phyloP scores from a whole-genome alignment of 352 stramenopile genomes.

The Globisporangium uncinulatum region DNA sequence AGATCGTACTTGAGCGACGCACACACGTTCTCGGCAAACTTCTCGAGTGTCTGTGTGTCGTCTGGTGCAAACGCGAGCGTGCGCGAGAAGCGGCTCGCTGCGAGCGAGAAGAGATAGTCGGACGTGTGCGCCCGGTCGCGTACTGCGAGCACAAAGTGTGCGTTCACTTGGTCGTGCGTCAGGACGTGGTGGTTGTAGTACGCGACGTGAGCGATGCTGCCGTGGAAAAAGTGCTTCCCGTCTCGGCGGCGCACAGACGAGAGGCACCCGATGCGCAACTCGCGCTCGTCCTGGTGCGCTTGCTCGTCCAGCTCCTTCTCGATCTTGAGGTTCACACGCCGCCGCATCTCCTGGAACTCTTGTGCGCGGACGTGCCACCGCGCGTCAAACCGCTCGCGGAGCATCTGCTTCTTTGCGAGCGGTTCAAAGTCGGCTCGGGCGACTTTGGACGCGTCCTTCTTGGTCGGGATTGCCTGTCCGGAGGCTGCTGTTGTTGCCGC shows the following conservation, averaged over 20 bases:
- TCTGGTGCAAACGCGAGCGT: slow-evolving; percentile 56
- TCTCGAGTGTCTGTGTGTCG: slow-evolving; percentile 56
- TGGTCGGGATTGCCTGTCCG: slow-evolving; percentile 19
- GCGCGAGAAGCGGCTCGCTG: slow-evolving; percentile 56
- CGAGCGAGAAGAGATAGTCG: slow-evolving; percentile 74
- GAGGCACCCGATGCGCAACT: slow-evolving; percentile 72
- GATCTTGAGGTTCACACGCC: slow-evolving; percentile 67
- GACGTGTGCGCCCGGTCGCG: slow-evolving; percentile 55
- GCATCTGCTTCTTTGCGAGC: slow-evolving; percentile 75
- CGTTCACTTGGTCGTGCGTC: slow-evolving; percentile 61
- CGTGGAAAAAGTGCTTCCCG: slow-evolving; percentile 85
- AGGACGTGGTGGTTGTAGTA: slow-evolving; percentile 69
- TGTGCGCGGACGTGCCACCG: slow-evolving; percentile 39
- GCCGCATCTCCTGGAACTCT: slow-evolving; percentile 72
- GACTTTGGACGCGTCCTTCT: slow-evolving; percentile 61
- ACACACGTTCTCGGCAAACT: slow-evolving; percentile 79
- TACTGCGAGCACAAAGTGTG: slow-evolving; percentile 67
- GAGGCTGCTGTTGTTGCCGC: background rate
- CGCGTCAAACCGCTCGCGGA: slow-evolving; percentile 66
- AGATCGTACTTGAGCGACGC: slow-evolving; percentile 77
- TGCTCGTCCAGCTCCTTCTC: slow-evolving; percentile 65
- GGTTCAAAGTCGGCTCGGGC: slow-evolving; percentile 68
- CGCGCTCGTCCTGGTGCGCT: slow-evolving; percentile 35
- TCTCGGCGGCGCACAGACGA: slow-evolving; percentile 52
- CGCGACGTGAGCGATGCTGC: slow-evolving; percentile 75